These are phyloP conservation scores for Saprolegnia diclina DNA, from an alignment of 352 stramenopile species.

Conservation along the genomic window DNA sequence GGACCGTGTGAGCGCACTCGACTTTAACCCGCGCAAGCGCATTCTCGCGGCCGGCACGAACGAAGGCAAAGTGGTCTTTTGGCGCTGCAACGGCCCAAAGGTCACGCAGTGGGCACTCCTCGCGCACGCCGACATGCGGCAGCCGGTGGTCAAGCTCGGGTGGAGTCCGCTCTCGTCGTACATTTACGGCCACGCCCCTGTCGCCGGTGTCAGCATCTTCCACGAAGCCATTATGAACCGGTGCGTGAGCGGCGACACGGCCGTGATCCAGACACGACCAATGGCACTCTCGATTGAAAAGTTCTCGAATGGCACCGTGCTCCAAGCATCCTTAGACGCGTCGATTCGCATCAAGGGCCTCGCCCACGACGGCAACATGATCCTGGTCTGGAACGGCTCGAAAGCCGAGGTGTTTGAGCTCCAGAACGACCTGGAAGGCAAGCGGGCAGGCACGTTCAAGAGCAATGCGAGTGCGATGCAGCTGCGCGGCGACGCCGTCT, in stretches of 20 bases:
- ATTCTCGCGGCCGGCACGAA: conserved; percentile 83
- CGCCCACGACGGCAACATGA: conserved; percentile 61
- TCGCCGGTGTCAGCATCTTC: conserved; percentile 62
- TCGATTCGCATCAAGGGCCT: conserved; percentile 79
- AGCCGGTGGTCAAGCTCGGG: conserved; percentile 45
- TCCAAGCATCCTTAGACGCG: conserved; percentile 54
- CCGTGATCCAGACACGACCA: conserved; percentile 73
- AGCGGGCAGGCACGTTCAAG: conserved; percentile 64
- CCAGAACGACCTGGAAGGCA: conserved; percentile 49
- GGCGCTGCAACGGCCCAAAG: conserved; percentile 54
- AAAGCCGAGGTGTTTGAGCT: conserved; percentile 87
- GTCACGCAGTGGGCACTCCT: conserved; percentile 53
- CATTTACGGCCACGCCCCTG: conserved; percentile 63
- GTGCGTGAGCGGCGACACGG: conserved; percentile 67
- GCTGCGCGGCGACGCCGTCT: conserved; percentile 81
- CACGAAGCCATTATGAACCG: conserved; percentile 85
- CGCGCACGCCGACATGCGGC: conserved; percentile 49
- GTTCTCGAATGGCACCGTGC: conserved; percentile 65
- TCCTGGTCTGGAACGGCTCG: conserved; percentile 82
- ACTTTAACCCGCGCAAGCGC: conserved; percentile 84
- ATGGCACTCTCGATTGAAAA: conserved; percentile 69
- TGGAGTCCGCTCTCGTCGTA: conserved; percentile 63
- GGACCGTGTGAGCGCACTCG: conserved; percentile 78
- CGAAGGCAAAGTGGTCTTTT: conserved; percentile 85
- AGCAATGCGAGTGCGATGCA: conserved; percentile 63